A percentile compares a stretch with the other conserved stretches of the same genome.
phyloP scores from a whole-genome alignment of 2,329 filamentous ascomycete species.

The Cercospora nicotianae region DNA sequence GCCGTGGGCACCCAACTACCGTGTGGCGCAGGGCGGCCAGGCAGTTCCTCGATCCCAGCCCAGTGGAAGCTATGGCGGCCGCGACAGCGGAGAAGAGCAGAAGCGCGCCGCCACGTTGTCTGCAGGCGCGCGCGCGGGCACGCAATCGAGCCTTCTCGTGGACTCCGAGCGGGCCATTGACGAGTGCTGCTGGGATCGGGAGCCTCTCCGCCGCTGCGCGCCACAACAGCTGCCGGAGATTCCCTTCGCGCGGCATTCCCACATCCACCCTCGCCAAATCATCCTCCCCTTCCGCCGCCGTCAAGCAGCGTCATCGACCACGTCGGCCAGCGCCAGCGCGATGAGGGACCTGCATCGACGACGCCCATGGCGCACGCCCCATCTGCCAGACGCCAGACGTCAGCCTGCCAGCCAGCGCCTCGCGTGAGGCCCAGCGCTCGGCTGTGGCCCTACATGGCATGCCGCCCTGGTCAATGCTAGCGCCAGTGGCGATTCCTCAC shows the following conservation, averaged over 20 bases:
- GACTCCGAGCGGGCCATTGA: slow-evolving; percentile 14
- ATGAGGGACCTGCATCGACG: neutral
- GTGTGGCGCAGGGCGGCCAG: neutral
- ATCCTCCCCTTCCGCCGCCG: neutral
- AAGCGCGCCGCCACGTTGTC: slow-evolving; percentile 2
- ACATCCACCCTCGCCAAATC: neutral
- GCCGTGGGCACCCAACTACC: neutral
- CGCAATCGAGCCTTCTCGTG: slow-evolving; percentile 15
- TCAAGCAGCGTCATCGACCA: neutral
- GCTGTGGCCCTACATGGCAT: neutral
- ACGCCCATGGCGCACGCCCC: too few relatives aligned
- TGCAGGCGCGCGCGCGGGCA: neutral
- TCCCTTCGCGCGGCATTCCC: neutral
- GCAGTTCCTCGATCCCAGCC: neutral
- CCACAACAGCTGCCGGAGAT: neutral
- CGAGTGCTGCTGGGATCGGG: neutral
- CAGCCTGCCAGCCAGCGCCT: neutral
- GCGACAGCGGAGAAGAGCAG: neutral
- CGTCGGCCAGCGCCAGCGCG: too few relatives aligned
- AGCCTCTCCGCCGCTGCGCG: neutral
- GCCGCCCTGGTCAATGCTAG: neutral
- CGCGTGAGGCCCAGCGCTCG: neutral
- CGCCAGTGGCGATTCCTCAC: neutral
- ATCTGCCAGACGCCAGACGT: neutral
- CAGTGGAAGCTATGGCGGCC: neutral